Base-by-base conservation (phyloP, 108 stramenopile genomes). In the Discostella pseudostelligera region DNA sequence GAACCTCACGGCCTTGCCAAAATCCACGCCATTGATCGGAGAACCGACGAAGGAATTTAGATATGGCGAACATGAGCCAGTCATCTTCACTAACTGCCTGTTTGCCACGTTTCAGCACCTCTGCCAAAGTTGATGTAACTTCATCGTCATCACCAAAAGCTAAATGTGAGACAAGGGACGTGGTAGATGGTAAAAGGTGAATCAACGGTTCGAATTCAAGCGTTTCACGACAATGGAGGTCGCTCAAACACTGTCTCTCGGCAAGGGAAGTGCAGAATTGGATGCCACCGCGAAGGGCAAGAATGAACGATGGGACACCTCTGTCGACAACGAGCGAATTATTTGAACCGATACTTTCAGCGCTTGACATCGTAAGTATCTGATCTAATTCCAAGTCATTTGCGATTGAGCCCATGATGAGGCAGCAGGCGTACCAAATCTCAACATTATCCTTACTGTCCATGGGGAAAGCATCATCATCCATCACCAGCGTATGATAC, bases 331-430 rank as follows among this genome's bases (percentile, higher is more conserved):
- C n/a, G n/a, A n/a, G n/a, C 0, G 71, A 49, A 10, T 25, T 16
- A 42, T 56, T 43, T 10, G 19, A 12, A 39, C 46, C 55, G 51
- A 67, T 53, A 8, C 39, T 47, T 24, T 43, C 59, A 43, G 13
- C 44, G 11, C 59, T 43, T 12, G 39, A 43, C 8, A 26, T 22
- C 1, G 42, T 20, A 4, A 74, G 66, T 45, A 74, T 56, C 9
- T 74, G 35, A 21, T 74, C 66, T 12, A 74, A 19, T 45, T 74
- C 74, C 35, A 74, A 62, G 44, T 74, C 74, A n/a, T 65, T 17
- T 28, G 74, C 65, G 37, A 74, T 74, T 7, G 74, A 62, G n/a
- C 74, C 74, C 36, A 74, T 8, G 13, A 67, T 46, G 11, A 74
- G 11, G 43, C 54, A 67, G 25, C 74, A 74, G 5, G 55, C 56